Evolutionary conservation across 352 stramenopile species (phyloP).

Genomic region (Pythium rhizo-oryzae): DNA sequence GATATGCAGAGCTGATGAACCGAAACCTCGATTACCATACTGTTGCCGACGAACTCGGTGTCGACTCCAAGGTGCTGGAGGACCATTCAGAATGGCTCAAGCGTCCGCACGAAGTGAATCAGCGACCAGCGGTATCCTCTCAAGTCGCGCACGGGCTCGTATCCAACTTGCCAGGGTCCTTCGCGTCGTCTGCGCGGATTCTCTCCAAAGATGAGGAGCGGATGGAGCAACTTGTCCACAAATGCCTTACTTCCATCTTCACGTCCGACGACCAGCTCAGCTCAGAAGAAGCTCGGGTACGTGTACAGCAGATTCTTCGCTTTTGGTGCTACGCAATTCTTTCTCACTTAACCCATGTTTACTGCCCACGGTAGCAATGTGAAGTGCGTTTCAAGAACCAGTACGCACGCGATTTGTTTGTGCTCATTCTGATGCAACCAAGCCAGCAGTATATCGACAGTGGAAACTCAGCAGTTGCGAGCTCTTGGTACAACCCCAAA

Average conservation of each 20-base stretch:
- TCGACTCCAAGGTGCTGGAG: constrained; percentile 30
- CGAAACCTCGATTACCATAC: constrained; percentile 25
- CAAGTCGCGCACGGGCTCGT: neutral
- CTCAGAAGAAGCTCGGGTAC: constrained; percentile 54
- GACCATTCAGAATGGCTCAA: constrained; percentile 30
- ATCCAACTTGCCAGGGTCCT: neutral
- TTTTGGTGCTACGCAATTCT: neutral
- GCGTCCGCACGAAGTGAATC: constrained; percentile 31
- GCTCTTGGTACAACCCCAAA: constrained; percentile 80
- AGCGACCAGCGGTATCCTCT: constrained; percentile 10
- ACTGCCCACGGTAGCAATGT: constrained; percentile 40
- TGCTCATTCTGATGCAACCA: constrained; percentile 87
- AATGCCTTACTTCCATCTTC: constrained; percentile 81
- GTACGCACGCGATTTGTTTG: constrained; percentile 78
- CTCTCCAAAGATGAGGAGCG: constrained; percentile 75
- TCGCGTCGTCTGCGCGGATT: constrained; percentile 27
- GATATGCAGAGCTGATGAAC: constrained; percentile 31
- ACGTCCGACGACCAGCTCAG: constrained; percentile 73
- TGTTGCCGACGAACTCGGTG: constrained; percentile 21
- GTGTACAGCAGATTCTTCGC: neutral
- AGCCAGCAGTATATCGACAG: constrained; percentile 73
- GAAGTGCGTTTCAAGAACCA: constrained; percentile 65
- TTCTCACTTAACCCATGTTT: neutral
- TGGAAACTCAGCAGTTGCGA: constrained; percentile 24
- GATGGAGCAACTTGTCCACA: constrained; percentile 82